phyloP scores from a whole-genome alignment of 768 basidiomycete species.

The Suillus subaureus region DNA sequence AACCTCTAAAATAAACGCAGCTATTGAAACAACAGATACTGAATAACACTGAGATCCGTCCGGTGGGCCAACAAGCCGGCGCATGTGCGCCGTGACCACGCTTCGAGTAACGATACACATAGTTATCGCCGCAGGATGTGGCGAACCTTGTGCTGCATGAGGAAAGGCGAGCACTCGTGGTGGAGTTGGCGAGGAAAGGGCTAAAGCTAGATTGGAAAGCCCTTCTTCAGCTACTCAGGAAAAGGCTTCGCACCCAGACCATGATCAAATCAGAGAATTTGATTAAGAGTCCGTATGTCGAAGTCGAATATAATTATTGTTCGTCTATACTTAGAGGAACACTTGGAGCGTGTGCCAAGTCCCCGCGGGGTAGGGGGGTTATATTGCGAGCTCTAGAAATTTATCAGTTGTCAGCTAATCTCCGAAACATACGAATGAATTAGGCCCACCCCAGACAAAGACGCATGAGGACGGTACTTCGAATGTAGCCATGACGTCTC shows the following conservation, averaged over 20 bases:
- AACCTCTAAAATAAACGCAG: not conserved
- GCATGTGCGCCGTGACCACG: not conserved
- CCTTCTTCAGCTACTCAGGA: not conserved
- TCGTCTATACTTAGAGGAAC: not conserved
- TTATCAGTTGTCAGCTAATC: not conserved
- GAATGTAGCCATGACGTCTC: not conserved
- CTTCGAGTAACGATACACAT: not conserved
- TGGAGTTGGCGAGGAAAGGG: not conserved
- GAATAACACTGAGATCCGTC: not conserved
- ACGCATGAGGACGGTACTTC: not conserved
- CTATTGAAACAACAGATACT: not conserved
- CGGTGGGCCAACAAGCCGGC: not conserved
- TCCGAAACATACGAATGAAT: not conserved
- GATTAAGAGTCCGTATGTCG: not conserved
- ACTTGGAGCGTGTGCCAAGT: not conserved
- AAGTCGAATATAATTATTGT: not conserved
- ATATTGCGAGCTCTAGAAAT: not conserved
- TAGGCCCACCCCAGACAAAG: not conserved
- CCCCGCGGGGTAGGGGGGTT: not conserved
- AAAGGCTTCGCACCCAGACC: not conserved
- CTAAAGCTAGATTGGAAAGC: not conserved
- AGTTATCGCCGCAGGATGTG: not conserved
- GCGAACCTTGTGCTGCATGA: not conserved
- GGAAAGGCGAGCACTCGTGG: not conserved
- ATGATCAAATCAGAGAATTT: not conserved